Conservation (phyloP, 2,329 filamentous ascomycete genomes). For the Exophiala mesophila region DNA sequence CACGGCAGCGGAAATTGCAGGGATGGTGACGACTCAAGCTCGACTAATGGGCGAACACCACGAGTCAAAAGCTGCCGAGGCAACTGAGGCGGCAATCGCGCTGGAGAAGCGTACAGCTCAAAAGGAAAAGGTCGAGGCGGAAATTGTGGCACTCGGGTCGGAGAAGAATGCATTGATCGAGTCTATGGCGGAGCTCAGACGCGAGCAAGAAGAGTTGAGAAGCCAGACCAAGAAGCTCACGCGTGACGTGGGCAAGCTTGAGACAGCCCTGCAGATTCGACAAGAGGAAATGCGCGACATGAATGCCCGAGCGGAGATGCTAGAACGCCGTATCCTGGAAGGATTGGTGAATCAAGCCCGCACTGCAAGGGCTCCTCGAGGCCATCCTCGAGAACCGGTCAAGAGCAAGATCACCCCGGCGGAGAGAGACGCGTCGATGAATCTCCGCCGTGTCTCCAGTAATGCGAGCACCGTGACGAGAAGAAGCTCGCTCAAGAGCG, state of each 20-base stretch:
- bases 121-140: conserved; percentile 57
- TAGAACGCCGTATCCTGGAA: conserved; percentile 90
- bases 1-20: conserved; percentile 76
- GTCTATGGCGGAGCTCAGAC: conserved; percentile 46
- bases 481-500: conserved; percentile 36
- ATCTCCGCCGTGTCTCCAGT: conserved; percentile 48
- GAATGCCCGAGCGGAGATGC: conserved; percentile 78
- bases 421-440: conserved; percentile 42
- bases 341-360: conserved; percentile 95
- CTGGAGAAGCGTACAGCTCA: conserved; percentile 69
- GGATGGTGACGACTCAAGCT: conserved; percentile 73
- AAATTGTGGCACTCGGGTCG: conserved; percentile 46
- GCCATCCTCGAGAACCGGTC: conserved; percentile 37
- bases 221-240: conserved; percentile 74
- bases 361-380: conserved; percentile 62
- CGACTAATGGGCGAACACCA: conserved; percentile 70
- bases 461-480: conserved; percentile 39
- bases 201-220: conserved; percentile 61
- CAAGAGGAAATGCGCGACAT: conserved; percentile 88
- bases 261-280: conserved; percentile 82
- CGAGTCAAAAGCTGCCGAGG: conserved; percentile 70
- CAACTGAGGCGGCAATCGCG: conserved; percentile 73
- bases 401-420: conserved; percentile 20
- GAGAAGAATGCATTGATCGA: conserved; percentile 60
- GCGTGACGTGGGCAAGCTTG: conserved; percentile 82